A percentile compares a stretch with the other conserved stretches of the same genome.
Conservation (phyloP, 164 flowering plant species). For the Kalanchoe fedtschenkoi region DNA sequence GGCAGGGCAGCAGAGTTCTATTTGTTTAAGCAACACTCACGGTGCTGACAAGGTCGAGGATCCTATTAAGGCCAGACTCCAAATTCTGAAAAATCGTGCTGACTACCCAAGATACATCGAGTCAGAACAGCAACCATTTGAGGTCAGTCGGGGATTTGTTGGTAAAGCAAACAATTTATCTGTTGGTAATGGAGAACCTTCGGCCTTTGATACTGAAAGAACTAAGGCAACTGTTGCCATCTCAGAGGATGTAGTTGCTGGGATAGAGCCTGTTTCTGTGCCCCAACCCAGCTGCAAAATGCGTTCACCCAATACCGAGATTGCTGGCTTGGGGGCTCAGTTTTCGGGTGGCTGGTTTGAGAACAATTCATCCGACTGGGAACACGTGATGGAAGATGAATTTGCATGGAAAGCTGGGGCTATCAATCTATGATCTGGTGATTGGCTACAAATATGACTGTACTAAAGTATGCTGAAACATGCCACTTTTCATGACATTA, state of each 20-base stretch:
- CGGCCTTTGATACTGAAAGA: background rate
- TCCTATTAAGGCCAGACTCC: slow-evolving; percentile 30
- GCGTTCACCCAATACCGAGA: slow-evolving; percentile 7
- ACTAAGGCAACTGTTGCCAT: background rate
- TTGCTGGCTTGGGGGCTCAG: slow-evolving; percentile 8
- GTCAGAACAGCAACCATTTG: slow-evolving; percentile 12
- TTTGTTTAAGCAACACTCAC: slow-evolving; percentile 9
- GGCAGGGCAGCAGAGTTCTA: slow-evolving; percentile 7
- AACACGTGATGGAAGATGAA: slow-evolving; percentile 54
- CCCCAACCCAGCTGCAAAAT: slow-evolving; percentile 8
- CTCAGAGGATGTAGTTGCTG: slow-evolving; percentile 2
- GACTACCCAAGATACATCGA: slow-evolving; percentile 16
- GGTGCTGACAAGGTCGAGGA: slow-evolving; percentile 18
- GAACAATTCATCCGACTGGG: slow-evolving; percentile 59
- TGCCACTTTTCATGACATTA: background rate
- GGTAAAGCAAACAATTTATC: slow-evolving; percentile 14
- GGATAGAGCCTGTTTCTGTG: slow-evolving; percentile 12
- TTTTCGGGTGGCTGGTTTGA: slow-evolving; percentile 23
- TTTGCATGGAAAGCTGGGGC: slow-evolving; percentile 10
- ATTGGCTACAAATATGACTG: background rate
- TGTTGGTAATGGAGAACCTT: slow-evolving; percentile 1
- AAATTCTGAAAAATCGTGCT: slow-evolving; percentile 25
- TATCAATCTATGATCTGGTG: background rate
- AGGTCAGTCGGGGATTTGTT: slow-evolving; percentile 9
- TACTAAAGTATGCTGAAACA: background rate